Conservation (phyloP, 139 green algal genomes). For the Coccomyxa sp. region DNA sequence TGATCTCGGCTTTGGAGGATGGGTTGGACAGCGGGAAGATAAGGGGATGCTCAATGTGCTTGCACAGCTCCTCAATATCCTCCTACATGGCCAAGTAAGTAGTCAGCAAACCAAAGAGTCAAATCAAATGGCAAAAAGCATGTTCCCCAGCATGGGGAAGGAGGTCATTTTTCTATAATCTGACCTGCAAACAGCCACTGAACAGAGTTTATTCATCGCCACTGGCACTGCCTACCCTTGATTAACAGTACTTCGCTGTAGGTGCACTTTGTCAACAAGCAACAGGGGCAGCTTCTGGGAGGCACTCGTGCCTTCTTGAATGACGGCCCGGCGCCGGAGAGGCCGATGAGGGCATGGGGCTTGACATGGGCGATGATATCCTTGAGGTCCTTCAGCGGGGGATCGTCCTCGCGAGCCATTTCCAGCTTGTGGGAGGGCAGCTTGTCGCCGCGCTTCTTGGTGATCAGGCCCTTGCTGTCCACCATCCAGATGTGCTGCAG, state of each 20-base stretch:
- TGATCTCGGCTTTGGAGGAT: conserved; percentile 82
- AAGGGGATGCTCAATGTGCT: conserved; percentile 53
- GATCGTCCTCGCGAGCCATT: conserved; percentile 25
- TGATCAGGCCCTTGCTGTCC: conserved; percentile 48
- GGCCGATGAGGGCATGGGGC: conserved; percentile 60
- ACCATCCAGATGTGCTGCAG: conserved; percentile 45
- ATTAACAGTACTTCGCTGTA: no score
- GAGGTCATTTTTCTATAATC: no score
- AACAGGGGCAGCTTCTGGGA: no score
- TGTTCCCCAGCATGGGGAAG: no score
- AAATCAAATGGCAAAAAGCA: not conserved
- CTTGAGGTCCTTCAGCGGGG: conserved; percentile 32
- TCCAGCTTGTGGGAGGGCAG: conserved; percentile 47
- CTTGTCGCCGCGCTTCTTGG: conserved; percentile 35
- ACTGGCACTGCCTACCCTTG: no score
- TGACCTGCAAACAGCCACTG: no score
- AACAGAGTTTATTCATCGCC: no score
- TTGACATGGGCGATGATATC: conserved; percentile 55
- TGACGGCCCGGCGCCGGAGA: conserved; percentile 40
- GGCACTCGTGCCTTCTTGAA: conserved; percentile 25
- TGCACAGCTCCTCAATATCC: conserved; percentile 59
- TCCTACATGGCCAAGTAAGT: conserved; percentile 20
- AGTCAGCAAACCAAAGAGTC: not conserved
- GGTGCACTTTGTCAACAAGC: no score
- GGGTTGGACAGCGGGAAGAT: conserved; percentile 94